A percentile compares a stretch with the other conserved stretches of the same genome.
Evolutionary conservation across 495 filamentous ascomycete genomes (phyloP).

Genomic region (Lasiosphaeria ovina): DNA sequence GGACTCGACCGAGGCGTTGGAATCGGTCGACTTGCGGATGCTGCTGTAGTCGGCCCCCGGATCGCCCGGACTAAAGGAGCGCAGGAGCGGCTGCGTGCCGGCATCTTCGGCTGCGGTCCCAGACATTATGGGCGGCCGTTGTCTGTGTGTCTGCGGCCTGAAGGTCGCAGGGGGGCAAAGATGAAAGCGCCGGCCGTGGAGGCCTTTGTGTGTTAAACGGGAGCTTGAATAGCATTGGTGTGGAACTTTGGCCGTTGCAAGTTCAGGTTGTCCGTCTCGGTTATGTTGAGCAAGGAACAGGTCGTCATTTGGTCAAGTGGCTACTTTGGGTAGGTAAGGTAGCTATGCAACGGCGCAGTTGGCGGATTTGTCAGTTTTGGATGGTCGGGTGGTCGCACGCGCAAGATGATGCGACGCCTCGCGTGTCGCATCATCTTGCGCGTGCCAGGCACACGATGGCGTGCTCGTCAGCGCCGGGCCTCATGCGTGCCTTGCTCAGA

Average conservation of each 20-base stretch:
- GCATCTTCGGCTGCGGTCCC: not conserved
- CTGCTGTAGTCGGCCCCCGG: not conserved
- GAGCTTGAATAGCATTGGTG: too few relatives aligned
- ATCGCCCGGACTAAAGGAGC: not conserved
- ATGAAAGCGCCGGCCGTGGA: too few relatives aligned
- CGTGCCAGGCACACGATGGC: slow-evolving; percentile 10
- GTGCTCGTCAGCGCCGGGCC: slow-evolving; percentile 6
- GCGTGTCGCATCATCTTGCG: slow-evolving; percentile 17
- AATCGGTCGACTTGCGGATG: slow-evolving; percentile 15
- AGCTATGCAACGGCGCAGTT: not conserved
- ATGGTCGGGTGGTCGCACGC: not conserved
- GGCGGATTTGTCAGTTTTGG: too few relatives aligned
- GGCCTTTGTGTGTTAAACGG: not conserved
- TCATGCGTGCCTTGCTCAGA: not conserved
- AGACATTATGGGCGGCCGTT: not conserved
- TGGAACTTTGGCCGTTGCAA: not conserved
- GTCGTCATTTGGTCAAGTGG: not conserved
- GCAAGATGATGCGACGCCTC: not conserved
- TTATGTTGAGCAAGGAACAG: too few relatives aligned
- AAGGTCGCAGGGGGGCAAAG: too few relatives aligned
- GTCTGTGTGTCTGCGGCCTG: not conserved
- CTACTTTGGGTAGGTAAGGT: not conserved
- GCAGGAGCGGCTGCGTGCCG: not conserved
- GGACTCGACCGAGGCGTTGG: not conserved
- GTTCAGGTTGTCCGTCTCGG: not conserved